Evolutionary conservation across 1,139 yeast species (phyloP).

Genomic region (Nadsonia starkeyi-henricii): DNA sequence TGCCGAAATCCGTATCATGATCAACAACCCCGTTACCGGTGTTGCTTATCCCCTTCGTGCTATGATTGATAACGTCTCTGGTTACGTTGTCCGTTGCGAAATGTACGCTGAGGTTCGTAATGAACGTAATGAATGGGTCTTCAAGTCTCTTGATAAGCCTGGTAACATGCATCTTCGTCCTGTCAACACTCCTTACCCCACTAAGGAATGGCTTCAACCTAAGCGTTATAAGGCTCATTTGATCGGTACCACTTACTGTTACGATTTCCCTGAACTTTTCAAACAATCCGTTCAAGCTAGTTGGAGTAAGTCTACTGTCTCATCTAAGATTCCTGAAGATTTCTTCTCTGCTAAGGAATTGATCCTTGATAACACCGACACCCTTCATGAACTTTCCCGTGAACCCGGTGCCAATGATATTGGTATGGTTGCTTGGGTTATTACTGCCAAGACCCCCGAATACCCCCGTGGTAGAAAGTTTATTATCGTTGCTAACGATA

Average conservation of each 20-base stretch:
- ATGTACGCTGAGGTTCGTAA: slow-evolving; percentile 89
- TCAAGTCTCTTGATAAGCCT: slow-evolving; percentile 85
- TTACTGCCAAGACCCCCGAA: slow-evolving; percentile 87
- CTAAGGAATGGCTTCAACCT: slow-evolving; percentile 95
- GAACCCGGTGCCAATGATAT: slow-evolving; percentile 92
- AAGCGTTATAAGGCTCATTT: slow-evolving; percentile 96
- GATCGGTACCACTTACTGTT: slow-evolving; percentile 95
- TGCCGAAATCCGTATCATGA: slow-evolving; percentile 92
- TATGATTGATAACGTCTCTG: slow-evolving; percentile 87
- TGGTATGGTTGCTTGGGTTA: slow-evolving; percentile 97
- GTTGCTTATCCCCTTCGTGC: slow-evolving; percentile 93
- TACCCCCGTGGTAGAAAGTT: slow-evolving; percentile 93
- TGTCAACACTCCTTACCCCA: slow-evolving; percentile 90
- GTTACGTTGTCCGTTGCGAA: slow-evolving; percentile 92
- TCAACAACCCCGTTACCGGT: slow-evolving; percentile 79
- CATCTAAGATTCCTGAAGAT: slow-evolving; percentile 53
- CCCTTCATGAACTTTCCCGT: slow-evolving; percentile 75
- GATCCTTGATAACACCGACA: slow-evolving; percentile 60
- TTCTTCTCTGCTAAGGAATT: slow-evolving; percentile 68
- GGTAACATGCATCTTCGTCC: slow-evolving; percentile 97
- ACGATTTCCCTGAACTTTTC: slow-evolving; percentile 97
- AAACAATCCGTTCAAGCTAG: slow-evolving; percentile 77
- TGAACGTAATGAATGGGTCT: slow-evolving; percentile 88
- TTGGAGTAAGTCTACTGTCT: slow-evolving; percentile 47
- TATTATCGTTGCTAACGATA: slow-evolving; percentile 87